Evolutionary conservation across 192 early-diverging fungal species (phyloP), one percentile per base, ranked within the genome.

Genomic region (Coemansia aciculifera): DNA sequence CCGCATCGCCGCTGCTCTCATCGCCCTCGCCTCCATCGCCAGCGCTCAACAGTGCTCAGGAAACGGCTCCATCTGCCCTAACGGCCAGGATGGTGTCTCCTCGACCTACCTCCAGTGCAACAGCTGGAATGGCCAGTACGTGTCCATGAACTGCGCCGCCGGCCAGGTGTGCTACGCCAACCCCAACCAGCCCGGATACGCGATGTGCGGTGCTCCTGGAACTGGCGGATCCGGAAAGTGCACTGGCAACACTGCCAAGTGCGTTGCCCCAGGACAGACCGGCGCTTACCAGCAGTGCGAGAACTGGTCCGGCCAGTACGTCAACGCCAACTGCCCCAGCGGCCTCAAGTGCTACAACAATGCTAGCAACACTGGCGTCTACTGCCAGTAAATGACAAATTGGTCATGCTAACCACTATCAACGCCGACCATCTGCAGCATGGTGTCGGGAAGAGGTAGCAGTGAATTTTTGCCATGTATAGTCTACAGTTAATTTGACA

Each of bases 161-260:
- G 81, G 75, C 49, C 81, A 83, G 63, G 81, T 83, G 31, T 83
- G 81, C 81, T 83, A 78, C 24, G 76, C 81, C 36, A 83, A 78
- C 65, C 81, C 81, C 21, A 82, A 67, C 72, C 72, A 59, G 42
- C 73, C 72, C 27, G 66, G 62, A 19, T 72, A 69, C 36, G 67
- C 70, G 36, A 77, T 77, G 81, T 83, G 81, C 39, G 81, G 76
- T 2, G 73, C 72, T 7, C 81, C 81, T 11, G 73, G 70, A 38
- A 75, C 73, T 6, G 81, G 81, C 42, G 72, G 78, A 9, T 39
- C 36, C 32, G 78, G 78, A 9, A 60, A 63, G 38, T 81, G 78
- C 67, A 75, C 78, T 2, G 78, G 73, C 23, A 69, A 72, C 60
- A 72, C 76, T 3, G 74, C 78, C 42, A 81, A 81, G 59, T 81